Base-by-base conservation (phyloP, 179 eudicot genomes). In the Beta corolliflora region DNA sequence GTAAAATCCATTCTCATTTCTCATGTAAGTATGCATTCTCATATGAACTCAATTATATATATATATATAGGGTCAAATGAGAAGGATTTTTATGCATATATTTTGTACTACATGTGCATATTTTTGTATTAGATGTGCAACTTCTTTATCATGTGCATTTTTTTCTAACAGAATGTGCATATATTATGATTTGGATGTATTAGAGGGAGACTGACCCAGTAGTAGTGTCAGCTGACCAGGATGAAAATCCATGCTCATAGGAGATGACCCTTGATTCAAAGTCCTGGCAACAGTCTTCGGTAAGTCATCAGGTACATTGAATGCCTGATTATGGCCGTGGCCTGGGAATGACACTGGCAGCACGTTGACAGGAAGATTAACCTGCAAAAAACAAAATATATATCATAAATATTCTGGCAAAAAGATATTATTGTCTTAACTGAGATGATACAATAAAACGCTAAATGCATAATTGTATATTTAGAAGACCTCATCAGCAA, bases 231-330 rank as follows among this genome's bases (percentile, higher is more conserved):
- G 91, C 78, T 93, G 94, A 50, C 73, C 67, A 63, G 97, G 96
- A 81, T 94, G 98, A 84, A 90, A 94, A 88, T 93, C 98, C 98
- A 94, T 93, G 92, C 98, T 94, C 94, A 86, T 93, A 75, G 92
- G 92, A 86, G 91, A 80, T 56, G 98, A 94, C 36, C 97, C 98
- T 71, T 91, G 96, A 87, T 86, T 94, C 70, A 94, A 81, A 83
- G 85, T 88, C 82, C 93, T 86, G 48, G 85, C 93, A 84, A 93
- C 95, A 60, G 85, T 89, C 86, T 91, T 91, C 65, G 97, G 98
- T 77, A 94, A 81, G 85, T 93, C 97, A 82, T 93, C 94, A 7
- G 92, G 88, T 19, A 89, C 77, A 85, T 73, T 87, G 67, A 89
- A 89, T 29, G 89, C 79, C 79, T 92, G 97, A 66, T 84, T 76